Base-by-base conservation (phyloP, 176 grass and related monocot species). In the Cymbopogon citratus region DNA sequence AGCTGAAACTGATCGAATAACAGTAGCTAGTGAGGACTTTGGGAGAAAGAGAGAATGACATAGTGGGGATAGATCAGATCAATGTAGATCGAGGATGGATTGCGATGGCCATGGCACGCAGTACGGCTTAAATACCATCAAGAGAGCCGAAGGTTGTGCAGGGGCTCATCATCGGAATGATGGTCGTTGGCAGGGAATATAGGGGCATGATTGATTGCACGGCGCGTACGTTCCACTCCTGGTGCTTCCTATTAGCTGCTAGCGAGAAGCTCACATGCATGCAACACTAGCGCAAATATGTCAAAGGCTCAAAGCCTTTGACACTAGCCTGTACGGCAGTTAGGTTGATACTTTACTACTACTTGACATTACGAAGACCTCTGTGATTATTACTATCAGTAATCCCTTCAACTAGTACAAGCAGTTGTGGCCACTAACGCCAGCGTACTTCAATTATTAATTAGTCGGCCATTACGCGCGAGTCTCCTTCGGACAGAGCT, bases 141-240 rank as follows among this genome's bases (percentile, higher is more conserved):
- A 18, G 5, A 34, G 27, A 23, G 65, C 35, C 1, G 16, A 25
- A 3, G 4, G 34, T 34, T 33, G 9, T 33, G 9, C 46, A 18
- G 44, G 81, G 26, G 5, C 9, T 15, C 12, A 49, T 41, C 18
- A 66, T 57, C 24, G 48, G 83, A 78, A 85, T 85, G 75, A 71
- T 19, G 83, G 75, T 78, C 75, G 83, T 85, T 85, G 40, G 75
- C 75, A 63, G 83, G 83, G 83, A 85, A 85, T 72, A 78, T 24
- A 85, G 83, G 82, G 51, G 4, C 18, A 46, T 71, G 65, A 71
- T 39, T 49, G 66, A 71, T 39, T 38, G 66, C 83, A 46, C 38
- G 63, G 39, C 71, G 70, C 15, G 60, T 38, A 41, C 21, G 39
- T 3, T 24, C 38, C n/a, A 39, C 66, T 25, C 39, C 5, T 14